Evolutionary conservation across 2,329 filamentous ascomycete species (phyloP).

Genomic region (Cadophora sp.): DNA sequence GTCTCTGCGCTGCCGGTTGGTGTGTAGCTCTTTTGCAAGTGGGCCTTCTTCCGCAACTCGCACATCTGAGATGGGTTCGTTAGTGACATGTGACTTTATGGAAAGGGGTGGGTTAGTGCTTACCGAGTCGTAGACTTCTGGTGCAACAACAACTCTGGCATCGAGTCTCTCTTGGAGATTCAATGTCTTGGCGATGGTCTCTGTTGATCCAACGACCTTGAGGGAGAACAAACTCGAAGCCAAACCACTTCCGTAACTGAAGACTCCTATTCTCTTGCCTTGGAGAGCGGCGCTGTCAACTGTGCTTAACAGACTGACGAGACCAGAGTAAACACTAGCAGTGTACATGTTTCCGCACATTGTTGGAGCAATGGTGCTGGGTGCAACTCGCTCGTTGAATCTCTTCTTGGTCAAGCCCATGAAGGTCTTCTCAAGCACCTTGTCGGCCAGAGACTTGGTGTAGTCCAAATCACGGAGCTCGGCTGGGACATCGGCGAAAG

Average conservation of each 20-base stretch:
- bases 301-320: constrained; percentile 60
- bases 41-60: constrained; percentile 80
- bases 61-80: constrained; percentile 65
- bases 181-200: constrained; percentile 69
- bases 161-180: constrained; percentile 74
- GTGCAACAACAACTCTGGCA: constrained; percentile 69
- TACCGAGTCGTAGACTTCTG: constrained; percentile 77
- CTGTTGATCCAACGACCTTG: constrained; percentile 74
- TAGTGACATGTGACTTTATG: constrained; percentile 31
- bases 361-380: constrained; percentile 77
- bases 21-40: constrained; percentile 80
- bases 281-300: constrained; percentile 62
- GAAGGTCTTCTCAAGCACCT: constrained; percentile 85
- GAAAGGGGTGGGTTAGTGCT: constrained; percentile 45
- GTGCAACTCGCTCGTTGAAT: constrained; percentile 78
- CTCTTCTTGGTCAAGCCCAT: constrained; percentile 85
- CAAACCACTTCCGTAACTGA: constrained; percentile 78
- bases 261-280: constrained; percentile 62
- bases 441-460: constrained; percentile 79
- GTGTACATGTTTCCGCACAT: constrained; percentile 73
- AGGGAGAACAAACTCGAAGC: constrained; percentile 73
- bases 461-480: constrained; percentile 83
- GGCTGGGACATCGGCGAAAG: constrained; percentile 76
- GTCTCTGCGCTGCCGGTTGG: constrained; percentile 73
- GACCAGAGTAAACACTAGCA: constrained; percentile 63